phyloP scores from a whole-genome alignment of 139 green algal genomes.

The Auxenochlorella pyrenoidosa region DNA sequence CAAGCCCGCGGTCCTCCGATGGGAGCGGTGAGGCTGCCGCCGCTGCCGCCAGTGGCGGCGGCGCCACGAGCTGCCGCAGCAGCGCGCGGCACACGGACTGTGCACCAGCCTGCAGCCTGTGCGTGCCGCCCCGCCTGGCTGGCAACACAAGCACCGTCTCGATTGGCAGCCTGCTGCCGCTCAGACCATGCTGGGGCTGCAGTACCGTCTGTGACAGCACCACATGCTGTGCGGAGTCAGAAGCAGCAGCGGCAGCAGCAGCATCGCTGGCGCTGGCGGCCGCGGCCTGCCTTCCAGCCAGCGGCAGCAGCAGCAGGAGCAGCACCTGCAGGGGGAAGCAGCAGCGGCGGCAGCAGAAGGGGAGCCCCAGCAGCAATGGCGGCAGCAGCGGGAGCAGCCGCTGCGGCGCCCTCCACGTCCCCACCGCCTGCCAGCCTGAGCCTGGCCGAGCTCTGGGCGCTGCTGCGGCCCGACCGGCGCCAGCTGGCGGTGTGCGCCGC shows the following conservation, averaged over 20 bases:
- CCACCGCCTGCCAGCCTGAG: not conserved
- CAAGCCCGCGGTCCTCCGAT: too few relatives aligned
- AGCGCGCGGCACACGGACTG: too few relatives aligned
- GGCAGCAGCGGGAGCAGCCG: not conserved
- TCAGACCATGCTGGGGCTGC: too few relatives aligned
- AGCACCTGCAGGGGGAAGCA: not conserved
- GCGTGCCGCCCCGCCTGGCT: too few relatives aligned
- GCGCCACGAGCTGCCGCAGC: not conserved
- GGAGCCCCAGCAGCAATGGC: not conserved
- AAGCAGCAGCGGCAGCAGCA: not conserved
- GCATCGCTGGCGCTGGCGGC: not conserved
- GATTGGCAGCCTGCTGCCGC: too few relatives aligned
- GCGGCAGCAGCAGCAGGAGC: not conserved
- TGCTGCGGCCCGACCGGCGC: slow-evolving; percentile 29
- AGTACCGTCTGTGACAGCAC: too few relatives aligned
- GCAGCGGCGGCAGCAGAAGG: not conserved
- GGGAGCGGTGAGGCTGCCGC: too few relatives aligned
- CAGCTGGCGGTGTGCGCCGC: slow-evolving; percentile 10
- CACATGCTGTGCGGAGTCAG: too few relatives aligned
- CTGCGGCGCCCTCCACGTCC: not conserved
- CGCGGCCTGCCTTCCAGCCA: not conserved
- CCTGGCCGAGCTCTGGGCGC: slow-evolving; percentile 27
- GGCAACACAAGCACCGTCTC: too few relatives aligned
- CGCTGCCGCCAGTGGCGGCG: not conserved
- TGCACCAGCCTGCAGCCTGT: too few relatives aligned